Base-by-base conservation (phyloP, 2,329 filamentous ascomycete species). In the Zalaria sp. region DNA sequence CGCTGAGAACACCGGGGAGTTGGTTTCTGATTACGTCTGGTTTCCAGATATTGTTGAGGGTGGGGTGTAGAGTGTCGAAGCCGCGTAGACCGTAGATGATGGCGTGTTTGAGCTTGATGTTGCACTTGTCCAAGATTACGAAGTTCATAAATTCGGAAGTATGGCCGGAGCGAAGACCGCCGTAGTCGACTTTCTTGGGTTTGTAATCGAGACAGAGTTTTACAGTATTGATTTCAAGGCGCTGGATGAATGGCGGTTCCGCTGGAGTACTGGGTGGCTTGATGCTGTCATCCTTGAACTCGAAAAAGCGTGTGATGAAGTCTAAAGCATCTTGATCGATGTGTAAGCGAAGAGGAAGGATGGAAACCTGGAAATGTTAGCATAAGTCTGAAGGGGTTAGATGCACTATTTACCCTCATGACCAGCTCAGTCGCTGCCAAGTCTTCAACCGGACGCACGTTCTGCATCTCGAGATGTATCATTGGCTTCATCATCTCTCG, bases 101-200 rank as follows among this genome's bases (percentile, higher is more conserved):
- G 26, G 84, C 83, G 57, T 89, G 88, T 8, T 83, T 77, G 41
- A 98, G 72, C 5, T 82, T 75, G 72, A 98, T 83, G 46, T 89
- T 79, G 2, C 91, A 79, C 49, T 84, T 81, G 51, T 98, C 91
- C 1, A 98, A 74, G 9, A 89, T 83, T 49, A 98, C 74, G 57
- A 98, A 95, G 60, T 98, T 98, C 88, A 96, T 96, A 55, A 98
- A 93, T 59, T 98, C 91, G 0, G 86, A 93, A 0, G 91, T 96
- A 50, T 85, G 86, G 2, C 91, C 91, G 1, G 91, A 95, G 26
- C 88, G 79, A 3, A 98, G 73, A 3, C 88, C 88, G 0, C 80
- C 84, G 52, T 98, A 98, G 59, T 98, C 89, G 11, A 98, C 85
- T n/a, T 86, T 78, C 62, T 98, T 96, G 5, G 91, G 91, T 59